Evolutionary conservation across 306 rosid species (phyloP), one percentile per base, ranked within the genome.

Genomic region (Senna tora): DNA sequence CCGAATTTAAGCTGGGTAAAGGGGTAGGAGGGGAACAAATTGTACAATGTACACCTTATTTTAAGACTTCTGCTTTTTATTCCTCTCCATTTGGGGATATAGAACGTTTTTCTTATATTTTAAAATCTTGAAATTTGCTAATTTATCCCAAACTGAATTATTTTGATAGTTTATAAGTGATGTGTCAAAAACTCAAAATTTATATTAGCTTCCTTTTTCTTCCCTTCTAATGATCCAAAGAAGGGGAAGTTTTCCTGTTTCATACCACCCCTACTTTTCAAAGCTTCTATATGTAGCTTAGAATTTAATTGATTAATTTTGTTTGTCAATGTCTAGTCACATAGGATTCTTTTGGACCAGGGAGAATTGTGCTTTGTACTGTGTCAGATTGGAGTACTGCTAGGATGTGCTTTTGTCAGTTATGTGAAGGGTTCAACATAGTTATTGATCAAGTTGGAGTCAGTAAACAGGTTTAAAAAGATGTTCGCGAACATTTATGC

Each of bases 371-470:
- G 60, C 9, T 49, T 20, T 67, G 38, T 25, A 22, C 15, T 59
- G 15, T 47, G n/a, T 21, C 25, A 33, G 34, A 56, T 55, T 39
- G 9, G 65, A 65, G 66, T 21, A 25, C 65, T 65, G 14, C 43
- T 43, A 20, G n/a, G 41, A 12, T 38, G 59, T 39, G 34, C 38
- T 39, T 69, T 61, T 14, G 21, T 58, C 42, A 3, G 33, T n/a
- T 22, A 6, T 57, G 74, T 51, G 57, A 41, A 51, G 21, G 7
- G 33, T 47, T 47, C 13, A 61, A 49, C 33, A 21, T 53, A 34
- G 50, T 55, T 21, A 56, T 55, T 20, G 10, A 62, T 43, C 62
- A 45, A 34, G 5, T 25, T 67, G 58, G 73, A 64, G 66, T 47
- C 39, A 36, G 39, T 36, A 54, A 79, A 46, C 34, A 46, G 12